phyloP scores from a whole-genome alignment of 2,329 filamentous ascomycete genomes.

The Blastomyces percursus region DNA sequence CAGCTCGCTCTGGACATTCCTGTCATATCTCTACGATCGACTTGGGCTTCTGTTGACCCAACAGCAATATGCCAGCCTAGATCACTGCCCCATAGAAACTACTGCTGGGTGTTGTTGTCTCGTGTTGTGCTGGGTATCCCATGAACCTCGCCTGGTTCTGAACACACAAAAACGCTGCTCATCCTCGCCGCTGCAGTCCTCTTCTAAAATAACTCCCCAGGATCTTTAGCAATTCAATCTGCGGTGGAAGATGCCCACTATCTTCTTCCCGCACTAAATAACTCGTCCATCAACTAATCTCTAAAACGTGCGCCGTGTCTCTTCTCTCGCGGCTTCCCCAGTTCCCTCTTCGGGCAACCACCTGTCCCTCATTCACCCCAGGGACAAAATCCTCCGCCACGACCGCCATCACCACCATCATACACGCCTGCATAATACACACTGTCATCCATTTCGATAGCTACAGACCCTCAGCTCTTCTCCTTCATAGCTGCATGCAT shows the following conservation, averaged over 20 bases:
- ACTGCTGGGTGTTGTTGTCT: neutral
- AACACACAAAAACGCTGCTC: neutral
- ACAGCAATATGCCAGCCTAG: neutral
- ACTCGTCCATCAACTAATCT: neutral
- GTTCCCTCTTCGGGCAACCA: neutral
- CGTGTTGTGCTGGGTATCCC: neutral
- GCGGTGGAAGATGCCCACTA: neutral
- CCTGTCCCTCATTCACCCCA: neutral
- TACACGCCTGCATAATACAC: neutral
- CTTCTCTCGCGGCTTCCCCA: neutral
- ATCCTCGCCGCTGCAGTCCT: neutral
- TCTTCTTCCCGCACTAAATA: neutral
- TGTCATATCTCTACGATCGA: neutral
- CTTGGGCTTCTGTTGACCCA: neutral
- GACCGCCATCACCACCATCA: neutral
- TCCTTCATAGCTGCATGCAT: slow-evolving; percentile 1
- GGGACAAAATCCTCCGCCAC: neutral
- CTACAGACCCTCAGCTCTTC: neutral
- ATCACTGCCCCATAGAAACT: neutral
- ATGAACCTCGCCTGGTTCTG: neutral
- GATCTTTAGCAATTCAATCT: neutral
- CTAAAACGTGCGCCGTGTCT: neutral
- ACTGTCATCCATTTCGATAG: neutral
- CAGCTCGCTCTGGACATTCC: neutral
- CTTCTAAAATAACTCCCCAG: neutral